phyloP scores from a whole-genome alignment of 108 stramenopile species.

The Skeletonema tropicum region DNA sequence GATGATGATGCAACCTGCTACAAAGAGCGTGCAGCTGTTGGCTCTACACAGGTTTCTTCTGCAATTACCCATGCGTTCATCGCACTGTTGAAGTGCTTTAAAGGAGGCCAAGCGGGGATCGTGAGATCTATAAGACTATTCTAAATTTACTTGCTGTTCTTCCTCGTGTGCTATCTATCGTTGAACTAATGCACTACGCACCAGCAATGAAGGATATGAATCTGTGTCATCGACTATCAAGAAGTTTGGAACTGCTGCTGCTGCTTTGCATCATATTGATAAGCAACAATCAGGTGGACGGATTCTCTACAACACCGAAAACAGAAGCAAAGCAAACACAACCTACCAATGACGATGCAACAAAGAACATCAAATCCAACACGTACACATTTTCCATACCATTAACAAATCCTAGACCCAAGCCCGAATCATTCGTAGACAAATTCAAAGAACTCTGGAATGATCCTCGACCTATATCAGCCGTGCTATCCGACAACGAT shows the following conservation, averaged over 20 bases:
- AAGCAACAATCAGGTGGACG: not conserved
- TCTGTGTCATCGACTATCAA: no score
- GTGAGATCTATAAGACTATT: no score
- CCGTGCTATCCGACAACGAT: conserved; percentile 9
- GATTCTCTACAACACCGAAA: not conserved
- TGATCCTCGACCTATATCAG: conserved; percentile 56
- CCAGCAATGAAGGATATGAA: no score
- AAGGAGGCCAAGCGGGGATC: no score
- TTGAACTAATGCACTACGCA: no score
- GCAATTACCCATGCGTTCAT: no score
- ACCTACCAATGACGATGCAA: not conserved
- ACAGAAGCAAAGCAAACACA: not conserved
- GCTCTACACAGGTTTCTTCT: no score
- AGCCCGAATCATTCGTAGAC: conserved; percentile 38
- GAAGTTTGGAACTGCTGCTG: not conserved
- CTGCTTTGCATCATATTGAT: not conserved
- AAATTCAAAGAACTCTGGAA: conserved; percentile 55
- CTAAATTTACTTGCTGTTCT: no score
- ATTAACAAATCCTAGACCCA: conserved; percentile 45
- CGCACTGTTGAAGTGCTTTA: no score
- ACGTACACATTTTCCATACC: conserved; percentile 54
- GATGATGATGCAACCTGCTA: no score
- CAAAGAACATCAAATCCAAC: not conserved
- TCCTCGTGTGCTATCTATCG: no score
- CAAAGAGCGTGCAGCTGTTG: no score